These are phyloP conservation scores for Coniosporium tulheliwenetii DNA, from an alignment of 2,329 filamentous ascomycete genomes.

Conservation along the genomic window DNA sequence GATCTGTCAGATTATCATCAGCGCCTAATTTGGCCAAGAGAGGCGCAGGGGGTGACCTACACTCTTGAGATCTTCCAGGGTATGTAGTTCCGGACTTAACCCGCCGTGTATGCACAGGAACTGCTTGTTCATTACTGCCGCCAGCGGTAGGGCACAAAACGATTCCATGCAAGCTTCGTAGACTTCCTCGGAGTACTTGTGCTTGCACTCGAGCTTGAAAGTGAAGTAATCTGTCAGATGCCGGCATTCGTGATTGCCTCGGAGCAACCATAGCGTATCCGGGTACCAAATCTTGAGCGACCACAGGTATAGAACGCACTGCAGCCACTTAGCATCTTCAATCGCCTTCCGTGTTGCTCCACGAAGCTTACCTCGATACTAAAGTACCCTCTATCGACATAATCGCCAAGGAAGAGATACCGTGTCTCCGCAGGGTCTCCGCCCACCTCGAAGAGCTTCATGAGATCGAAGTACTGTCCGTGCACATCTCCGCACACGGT, in stretches of 20 bases:
- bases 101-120: constrained; percentile 97
- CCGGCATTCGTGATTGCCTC: constrained; percentile 96
- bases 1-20: constrained; percentile 40
- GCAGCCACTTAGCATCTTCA: constrained; percentile 13
- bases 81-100: constrained; percentile 88
- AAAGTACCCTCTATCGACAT: constrained; percentile 96
- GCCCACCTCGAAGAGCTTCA: constrained; percentile 98
- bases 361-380: constrained; percentile 60
- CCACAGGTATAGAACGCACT: constrained; percentile 96
- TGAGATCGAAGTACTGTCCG: constrained; percentile 97
- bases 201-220: constrained; percentile 98
- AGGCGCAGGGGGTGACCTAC: constrained; percentile 33
- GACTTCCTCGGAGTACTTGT: constrained; percentile 93
- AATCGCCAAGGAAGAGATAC: constrained; percentile 95
- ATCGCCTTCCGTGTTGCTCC: neutral
- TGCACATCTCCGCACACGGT: constrained; percentile 98
- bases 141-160: constrained; percentile 84
- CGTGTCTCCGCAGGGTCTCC: constrained; percentile 91
- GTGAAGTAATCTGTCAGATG: constrained; percentile 99
- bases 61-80: constrained; percentile 80
- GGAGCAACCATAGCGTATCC: constrained; percentile 88
- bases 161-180: constrained; percentile 99
- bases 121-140: constrained; percentile 99
- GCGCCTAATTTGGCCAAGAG: too few species aligned
- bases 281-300: constrained; percentile 98